Evolutionary conservation across 116 monocot species (phyloP), one percentile per base, ranked within the genome.

Genomic region (Papilionanthe hybrid): DNA sequence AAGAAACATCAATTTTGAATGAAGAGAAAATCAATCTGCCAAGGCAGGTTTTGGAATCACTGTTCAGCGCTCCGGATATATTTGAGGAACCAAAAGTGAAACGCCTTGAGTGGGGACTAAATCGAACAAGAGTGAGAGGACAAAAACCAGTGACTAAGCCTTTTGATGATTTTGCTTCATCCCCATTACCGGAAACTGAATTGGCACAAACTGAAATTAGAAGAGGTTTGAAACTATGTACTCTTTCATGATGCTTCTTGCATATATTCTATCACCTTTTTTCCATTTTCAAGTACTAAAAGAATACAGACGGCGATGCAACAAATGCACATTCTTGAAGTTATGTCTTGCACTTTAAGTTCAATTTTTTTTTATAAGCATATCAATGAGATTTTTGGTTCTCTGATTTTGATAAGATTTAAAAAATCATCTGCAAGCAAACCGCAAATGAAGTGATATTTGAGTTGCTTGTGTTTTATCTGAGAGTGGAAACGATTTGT

Each of bases 21-120:
- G 78, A 86, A 65, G 77, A 87, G 10, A 81, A 69, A 84, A 84
- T 82, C 44, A 79, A 80, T 81, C 67, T 90, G 4, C 77, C 91
- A 75, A 86, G 45, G 75, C 91, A 92, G 78, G 66, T 96, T 27
- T 77, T 96, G 63, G 78, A 88, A 84, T 77, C 94, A 76, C 69
- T 96, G 78, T 96, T 96, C 83, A 79, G 32, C 73, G 79, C 56
- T 55, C 85, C 92, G 42, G 82, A 89, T 47, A 83, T 78, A 82
- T 66, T 65, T 32, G 88, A 93, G 75, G 80, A 86, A 83, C 88
- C 85, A 71, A 90, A 80, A 83, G 41, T 55, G 77, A 85, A 49
- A 25, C 82, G 81, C 23, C 65, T 84, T 20, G 89, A 86, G 60
- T 79, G 79, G 80, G 93, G 93, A 20, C 56, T 87, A 75, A 94